Conservation (phyloP, 768 basidiomycete species). For the Naganishia kalamii region DNA sequence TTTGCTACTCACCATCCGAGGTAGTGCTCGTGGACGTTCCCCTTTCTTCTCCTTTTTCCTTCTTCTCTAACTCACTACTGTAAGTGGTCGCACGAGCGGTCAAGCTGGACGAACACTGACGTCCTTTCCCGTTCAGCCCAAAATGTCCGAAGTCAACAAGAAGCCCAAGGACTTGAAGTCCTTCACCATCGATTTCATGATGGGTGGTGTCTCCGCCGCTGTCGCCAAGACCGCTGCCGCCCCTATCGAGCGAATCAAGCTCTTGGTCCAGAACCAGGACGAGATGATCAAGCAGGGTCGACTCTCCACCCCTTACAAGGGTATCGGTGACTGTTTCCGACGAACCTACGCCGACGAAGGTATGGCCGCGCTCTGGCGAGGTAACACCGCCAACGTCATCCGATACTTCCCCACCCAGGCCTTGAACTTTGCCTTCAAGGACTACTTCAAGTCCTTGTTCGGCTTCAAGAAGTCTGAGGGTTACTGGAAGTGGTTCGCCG, state of each 20-base stretch:
- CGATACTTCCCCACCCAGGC: constrained; percentile 99
- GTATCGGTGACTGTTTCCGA: constrained; percentile 79
- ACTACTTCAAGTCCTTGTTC: constrained; percentile 84
- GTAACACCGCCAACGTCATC: constrained; percentile 99
- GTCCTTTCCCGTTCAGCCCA: constrained; percentile 15
- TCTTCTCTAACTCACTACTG: constrained; percentile 18
- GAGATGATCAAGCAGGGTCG: constrained; percentile 99
- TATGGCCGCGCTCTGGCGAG: constrained; percentile 90
- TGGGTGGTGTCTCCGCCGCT: constrained; percentile 59
- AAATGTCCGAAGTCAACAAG: constrained; percentile 44
- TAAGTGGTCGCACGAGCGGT: background rate
- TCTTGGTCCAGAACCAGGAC: constrained; percentile 97
- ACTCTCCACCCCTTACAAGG: constrained; percentile 92
- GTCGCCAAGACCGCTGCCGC: constrained; percentile 98
- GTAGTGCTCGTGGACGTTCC: constrained; percentile 12
- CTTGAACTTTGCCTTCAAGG: constrained; percentile 96
- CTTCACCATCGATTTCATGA: constrained; percentile 57
- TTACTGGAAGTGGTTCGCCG: constrained; percentile 97
- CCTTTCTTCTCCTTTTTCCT: constrained; percentile 3
- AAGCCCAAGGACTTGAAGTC: constrained; percentile 86
- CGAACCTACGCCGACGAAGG: constrained; percentile 96
- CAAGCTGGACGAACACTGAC: background rate
- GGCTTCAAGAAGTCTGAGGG: constrained; percentile 97
- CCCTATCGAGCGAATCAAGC: constrained; percentile 99
- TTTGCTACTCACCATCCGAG: constrained; percentile 4